Evolutionary conservation across 345 rosid genomes (phyloP).

Genomic region (Orychophragmus violaceus): DNA sequence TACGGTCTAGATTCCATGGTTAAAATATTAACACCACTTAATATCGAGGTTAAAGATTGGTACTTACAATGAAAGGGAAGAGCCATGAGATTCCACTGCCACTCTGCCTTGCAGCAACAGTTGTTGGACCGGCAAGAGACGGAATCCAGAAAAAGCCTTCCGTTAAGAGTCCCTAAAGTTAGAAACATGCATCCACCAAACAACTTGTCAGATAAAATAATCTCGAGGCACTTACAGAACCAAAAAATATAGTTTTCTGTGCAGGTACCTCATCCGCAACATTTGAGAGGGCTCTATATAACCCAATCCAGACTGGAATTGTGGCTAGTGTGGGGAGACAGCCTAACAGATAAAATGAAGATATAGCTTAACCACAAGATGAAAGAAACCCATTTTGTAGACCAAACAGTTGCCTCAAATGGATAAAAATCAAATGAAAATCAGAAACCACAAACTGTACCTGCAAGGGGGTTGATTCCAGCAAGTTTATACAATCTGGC

Average conservation of each 20-base stretch:
- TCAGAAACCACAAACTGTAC: slow-evolving; percentile 28
- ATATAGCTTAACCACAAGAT: not conserved
- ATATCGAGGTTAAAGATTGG: not conserved
- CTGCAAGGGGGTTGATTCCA: slow-evolving; percentile 91
- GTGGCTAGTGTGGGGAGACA: slow-evolving; percentile 96
- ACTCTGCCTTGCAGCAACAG: slow-evolving; percentile 73
- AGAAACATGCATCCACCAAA: slow-evolving; percentile 2
- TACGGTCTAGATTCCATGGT: not conserved
- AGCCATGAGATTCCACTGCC: slow-evolving; percentile 94
- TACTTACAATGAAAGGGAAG: slow-evolving; percentile 79
- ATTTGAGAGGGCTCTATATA: slow-evolving; percentile 95
- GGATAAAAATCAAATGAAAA: not conserved
- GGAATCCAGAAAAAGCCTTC: slow-evolving; percentile 99
- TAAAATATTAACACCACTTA: not conserved
- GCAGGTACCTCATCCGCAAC: slow-evolving; percentile 79
- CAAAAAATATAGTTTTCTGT: not conserved
- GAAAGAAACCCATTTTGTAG: not conserved
- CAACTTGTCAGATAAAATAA: slow-evolving; percentile 13
- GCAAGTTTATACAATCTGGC: slow-evolving; percentile 91
- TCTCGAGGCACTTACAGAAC: not conserved
- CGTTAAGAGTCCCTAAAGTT: slow-evolving; percentile 71
- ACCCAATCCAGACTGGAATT: slow-evolving; percentile 95
- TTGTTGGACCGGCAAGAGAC: slow-evolving; percentile 90
- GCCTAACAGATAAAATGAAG: slow-evolving; percentile 38
- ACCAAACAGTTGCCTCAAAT: not conserved